These are phyloP conservation scores for Yamadazyma endophytica DNA, from an alignment of 805 yeast genomes.

Conservation along the genomic window DNA sequence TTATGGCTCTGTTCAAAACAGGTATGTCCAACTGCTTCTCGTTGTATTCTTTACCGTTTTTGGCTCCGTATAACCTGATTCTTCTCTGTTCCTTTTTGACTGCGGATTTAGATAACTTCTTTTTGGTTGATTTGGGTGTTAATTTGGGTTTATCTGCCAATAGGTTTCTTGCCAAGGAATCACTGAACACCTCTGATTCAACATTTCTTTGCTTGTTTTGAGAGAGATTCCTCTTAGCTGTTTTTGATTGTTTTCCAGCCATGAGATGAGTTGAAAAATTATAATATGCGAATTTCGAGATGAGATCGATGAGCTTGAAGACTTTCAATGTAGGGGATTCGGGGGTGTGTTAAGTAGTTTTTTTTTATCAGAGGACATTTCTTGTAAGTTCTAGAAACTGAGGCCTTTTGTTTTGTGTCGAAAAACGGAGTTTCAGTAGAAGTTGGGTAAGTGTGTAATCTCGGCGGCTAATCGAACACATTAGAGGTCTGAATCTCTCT, in stretches of 20 bases:
- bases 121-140: constrained; percentile 54
- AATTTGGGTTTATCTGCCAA: constrained; percentile 55
- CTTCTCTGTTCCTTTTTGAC: constrained; percentile 65
- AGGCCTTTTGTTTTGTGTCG: too few species aligned
- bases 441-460: too few species aligned
- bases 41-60: constrained; percentile 51
- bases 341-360: too few species aligned
- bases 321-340: too few species aligned
- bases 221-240: constrained; percentile 51
- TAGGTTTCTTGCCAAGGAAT: constrained; percentile 65
- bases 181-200: constrained; percentile 63
- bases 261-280: too few species aligned
- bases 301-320: too few species aligned
- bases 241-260: constrained; percentile 59
- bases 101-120: constrained; percentile 45
- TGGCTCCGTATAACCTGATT: constrained; percentile 65
- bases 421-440: too few species aligned
- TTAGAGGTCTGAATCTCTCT: too few species aligned
- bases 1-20: constrained; percentile 71
- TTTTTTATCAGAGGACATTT: too few species aligned
- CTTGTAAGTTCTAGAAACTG: too few species aligned
- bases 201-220: constrained; percentile 55
- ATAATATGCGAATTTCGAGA: too few species aligned
- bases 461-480: too few species aligned
- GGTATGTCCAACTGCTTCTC: constrained; percentile 84